Conservation (phyloP, 495 filamentous ascomycete genomes). For the Penicillium alfredii region DNA sequence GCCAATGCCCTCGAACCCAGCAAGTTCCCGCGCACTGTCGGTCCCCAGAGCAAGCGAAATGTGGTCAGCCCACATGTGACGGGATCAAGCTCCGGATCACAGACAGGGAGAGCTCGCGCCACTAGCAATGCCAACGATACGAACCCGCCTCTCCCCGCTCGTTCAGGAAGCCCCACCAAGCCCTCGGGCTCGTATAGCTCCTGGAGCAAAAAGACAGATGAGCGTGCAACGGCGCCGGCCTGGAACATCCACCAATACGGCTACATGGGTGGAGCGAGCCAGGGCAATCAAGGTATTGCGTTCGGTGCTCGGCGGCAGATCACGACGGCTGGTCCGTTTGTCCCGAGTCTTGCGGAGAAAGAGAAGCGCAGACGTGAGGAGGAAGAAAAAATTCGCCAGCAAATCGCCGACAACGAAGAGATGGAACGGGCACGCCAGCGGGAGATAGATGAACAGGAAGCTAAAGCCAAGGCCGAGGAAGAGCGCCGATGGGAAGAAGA, state of each 20-base stretch:
- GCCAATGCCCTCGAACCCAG: conserved; percentile 73
- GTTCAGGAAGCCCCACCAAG: conserved; percentile 56
- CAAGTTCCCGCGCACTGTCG: conserved; percentile 65
- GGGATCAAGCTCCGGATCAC: conserved; percentile 42
- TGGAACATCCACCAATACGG: conserved; percentile 99
- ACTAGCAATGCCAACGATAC: conserved; percentile 63
- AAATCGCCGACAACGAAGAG: conserved; percentile 50
- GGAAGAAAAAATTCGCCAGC: conserved; percentile 53
- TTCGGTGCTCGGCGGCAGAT: conserved; percentile 93
- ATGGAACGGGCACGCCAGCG: conserved; percentile 54
- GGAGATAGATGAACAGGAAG: conserved; percentile 66
- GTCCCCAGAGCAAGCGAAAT: conserved; percentile 52
- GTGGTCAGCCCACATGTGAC: conserved; percentile 66
- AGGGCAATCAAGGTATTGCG: conserved; percentile 87
- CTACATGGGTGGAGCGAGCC: conserved; percentile 96
- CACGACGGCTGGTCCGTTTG: conserved; percentile 70
- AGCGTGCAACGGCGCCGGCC: conserved; percentile 74
- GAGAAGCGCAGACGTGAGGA: conserved; percentile 56
- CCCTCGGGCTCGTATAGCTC: conserved; percentile 62
- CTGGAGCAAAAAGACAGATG: conserved; percentile 84
- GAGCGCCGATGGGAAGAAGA: conserved; percentile 78
- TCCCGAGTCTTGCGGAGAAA: conserved; percentile 68
- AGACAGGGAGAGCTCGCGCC: conserved; percentile 45
- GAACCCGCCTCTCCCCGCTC: conserved; percentile 50
- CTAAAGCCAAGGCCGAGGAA: conserved; percentile 59